A percentile compares a stretch with the other conserved stretches of the same genome.
Conservation (phyloP, 164 flowering plant species). For the Liquidambar formosana region DNA sequence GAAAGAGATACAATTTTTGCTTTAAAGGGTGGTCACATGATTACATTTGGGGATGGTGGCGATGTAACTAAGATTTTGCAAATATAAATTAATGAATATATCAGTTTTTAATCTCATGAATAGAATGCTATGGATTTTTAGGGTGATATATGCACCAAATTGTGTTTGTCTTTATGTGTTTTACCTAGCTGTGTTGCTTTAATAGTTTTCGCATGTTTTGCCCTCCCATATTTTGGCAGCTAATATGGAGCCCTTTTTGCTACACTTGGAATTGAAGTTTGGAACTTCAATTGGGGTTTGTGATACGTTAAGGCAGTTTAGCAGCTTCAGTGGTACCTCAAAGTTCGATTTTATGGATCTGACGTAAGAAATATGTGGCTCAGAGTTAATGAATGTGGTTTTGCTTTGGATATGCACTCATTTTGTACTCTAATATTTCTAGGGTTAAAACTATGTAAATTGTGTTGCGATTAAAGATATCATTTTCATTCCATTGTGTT, state of each 20-base stretch:
- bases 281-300: slow-evolving; percentile 16
- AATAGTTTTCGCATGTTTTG: background rate
- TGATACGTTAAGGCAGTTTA: slow-evolving; percentile 34
- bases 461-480: background rate
- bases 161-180: no score
- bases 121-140: no score
- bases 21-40: no score
- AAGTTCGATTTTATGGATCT: slow-evolving; percentile 71
- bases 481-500: background rate
- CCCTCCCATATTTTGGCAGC: slow-evolving; percentile 19
- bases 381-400: background rate
- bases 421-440: no score
- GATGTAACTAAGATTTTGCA: no score
- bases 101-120: no score
- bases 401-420: no score
- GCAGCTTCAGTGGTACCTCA: slow-evolving; percentile 29
- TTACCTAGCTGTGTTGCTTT: background rate
- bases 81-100: no score
- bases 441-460: background rate
- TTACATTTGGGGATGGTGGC: no score
- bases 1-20: no score
- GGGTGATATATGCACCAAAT: no score
- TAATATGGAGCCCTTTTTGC: slow-evolving; percentile 12
- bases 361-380: slow-evolving; percentile 56
- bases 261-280: slow-evolving; percentile 21